These are phyloP conservation scores for Dendrocalamus sinicus DNA, from an alignment of 176 grass and related monocot genomes.

Conservation along the genomic window DNA sequence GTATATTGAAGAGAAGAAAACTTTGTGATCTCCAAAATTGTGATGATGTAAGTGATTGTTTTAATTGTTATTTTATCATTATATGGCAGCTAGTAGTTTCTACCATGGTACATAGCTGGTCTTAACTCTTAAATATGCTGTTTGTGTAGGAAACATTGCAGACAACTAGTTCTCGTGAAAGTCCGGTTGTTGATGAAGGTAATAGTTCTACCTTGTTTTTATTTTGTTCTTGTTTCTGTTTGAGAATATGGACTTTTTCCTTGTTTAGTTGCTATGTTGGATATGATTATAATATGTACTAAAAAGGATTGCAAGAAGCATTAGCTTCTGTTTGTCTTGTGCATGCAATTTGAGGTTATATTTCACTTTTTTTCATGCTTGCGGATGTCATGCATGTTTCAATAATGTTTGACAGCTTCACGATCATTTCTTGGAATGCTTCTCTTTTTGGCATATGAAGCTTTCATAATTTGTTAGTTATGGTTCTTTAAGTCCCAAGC, in stretches of 20 bases:
- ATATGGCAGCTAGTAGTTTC: slow-evolving; percentile 3
- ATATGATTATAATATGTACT: slow-evolving; percentile 7
- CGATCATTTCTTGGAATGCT: background rate
- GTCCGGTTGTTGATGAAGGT: slow-evolving; percentile 63
- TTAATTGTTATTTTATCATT: slow-evolving; percentile 26
- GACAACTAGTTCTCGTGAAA: slow-evolving; percentile 38
- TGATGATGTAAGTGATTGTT: slow-evolving; percentile 55
- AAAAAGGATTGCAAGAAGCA: slow-evolving; percentile 5
- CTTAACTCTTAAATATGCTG: slow-evolving; percentile 44
- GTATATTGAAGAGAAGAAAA: slow-evolving; percentile 77
- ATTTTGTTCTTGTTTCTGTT: slow-evolving; percentile 1
- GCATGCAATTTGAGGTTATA: background rate
- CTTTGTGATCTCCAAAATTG: slow-evolving; percentile 41
- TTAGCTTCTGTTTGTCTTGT: background rate
- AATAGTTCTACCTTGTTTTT: slow-evolving; percentile 35
- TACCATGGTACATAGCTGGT: slow-evolving; percentile 25
- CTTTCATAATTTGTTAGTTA: background rate
- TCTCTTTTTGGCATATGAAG: slow-evolving; percentile 11
- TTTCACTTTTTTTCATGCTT: background rate
- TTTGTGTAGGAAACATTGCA: slow-evolving; percentile 60
- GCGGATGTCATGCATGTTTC: background rate
- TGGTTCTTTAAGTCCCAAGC: background rate
- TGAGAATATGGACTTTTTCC: background rate
- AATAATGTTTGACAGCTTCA: background rate
- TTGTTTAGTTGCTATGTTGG: slow-evolving; percentile 17